Evolutionary conservation across 495 filamentous ascomycete species (phyloP).

Genomic region (Lophium mytilinum): DNA sequence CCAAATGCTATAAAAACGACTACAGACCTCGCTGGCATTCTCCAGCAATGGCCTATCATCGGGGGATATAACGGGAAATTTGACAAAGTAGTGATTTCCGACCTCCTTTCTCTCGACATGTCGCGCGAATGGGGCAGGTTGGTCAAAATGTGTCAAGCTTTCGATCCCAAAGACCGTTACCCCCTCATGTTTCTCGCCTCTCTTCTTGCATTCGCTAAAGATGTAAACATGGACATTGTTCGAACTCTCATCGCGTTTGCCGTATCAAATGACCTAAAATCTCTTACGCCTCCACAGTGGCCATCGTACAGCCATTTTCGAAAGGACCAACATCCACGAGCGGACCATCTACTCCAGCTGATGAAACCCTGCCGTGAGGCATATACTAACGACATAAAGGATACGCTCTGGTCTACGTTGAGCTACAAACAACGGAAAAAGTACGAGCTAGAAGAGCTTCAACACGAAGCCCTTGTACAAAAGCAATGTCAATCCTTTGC

Average conservation of each 20-base stretch:
- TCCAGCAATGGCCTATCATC: conserved; percentile 4
- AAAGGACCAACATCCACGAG: conserved; percentile 7
- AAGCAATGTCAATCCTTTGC: not conserved
- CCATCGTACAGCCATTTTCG: conserved; percentile 29
- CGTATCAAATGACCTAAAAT: conserved; percentile 32
- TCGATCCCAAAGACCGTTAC: conserved; percentile 22
- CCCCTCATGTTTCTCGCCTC: conserved; percentile 40
- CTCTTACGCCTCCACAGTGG: conserved; percentile 27
- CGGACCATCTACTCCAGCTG: conserved; percentile 28
- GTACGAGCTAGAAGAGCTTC: not conserved
- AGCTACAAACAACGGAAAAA: not conserved
- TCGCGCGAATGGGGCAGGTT: conserved; percentile 38
- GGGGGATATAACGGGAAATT: conserved; percentile 34
- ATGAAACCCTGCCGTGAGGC: conserved; percentile 1
- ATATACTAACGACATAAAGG: not conserved
- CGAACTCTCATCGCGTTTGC: conserved; percentile 34
- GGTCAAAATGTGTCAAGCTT: conserved; percentile 32
- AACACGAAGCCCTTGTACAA: not conserved
- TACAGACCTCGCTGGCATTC: conserved; percentile 4
- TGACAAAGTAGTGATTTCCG: conserved; percentile 21
- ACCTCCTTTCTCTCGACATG: conserved; percentile 30
- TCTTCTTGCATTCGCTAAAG: conserved; percentile 32
- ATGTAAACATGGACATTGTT: conserved; percentile 34
- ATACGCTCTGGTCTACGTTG: too few species aligned
- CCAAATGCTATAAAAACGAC: conserved; percentile 2